Evolutionary conservation across 129 eudicot genomes (phyloP).

Genomic region (Flaveria brownii): DNA sequence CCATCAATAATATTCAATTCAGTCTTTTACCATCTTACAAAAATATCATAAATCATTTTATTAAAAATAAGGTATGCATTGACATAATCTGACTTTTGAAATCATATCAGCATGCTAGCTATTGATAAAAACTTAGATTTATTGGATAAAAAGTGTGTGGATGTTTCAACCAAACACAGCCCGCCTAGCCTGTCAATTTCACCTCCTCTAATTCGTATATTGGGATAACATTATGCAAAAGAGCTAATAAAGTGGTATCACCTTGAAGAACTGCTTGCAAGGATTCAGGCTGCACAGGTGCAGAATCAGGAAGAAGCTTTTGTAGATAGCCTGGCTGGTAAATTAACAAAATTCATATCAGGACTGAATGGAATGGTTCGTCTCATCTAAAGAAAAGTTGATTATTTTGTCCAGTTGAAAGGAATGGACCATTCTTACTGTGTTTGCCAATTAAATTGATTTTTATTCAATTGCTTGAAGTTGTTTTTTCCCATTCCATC

Average conservation of each 20-base stretch:
- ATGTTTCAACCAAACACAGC: background rate
- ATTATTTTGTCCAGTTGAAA: background rate
- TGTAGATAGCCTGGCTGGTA: constrained; percentile 92
- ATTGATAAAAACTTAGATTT: background rate
- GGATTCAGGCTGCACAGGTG: constrained; percentile 80
- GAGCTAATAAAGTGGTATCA: constrained; percentile 27
- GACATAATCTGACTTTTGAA: background rate
- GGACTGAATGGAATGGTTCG: background rate
- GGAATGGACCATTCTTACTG: background rate
- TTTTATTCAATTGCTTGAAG: too few species aligned
- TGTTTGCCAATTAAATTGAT: too few species aligned
- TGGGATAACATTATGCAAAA: background rate
- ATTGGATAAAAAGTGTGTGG: background rate
- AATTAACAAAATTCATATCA: background rate
- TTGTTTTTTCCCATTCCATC: too few species aligned
- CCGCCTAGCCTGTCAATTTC: background rate
- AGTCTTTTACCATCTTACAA: background rate
- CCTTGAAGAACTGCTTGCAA: constrained; percentile 86
- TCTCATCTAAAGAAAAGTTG: background rate
- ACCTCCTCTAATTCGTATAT: background rate
- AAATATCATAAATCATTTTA: background rate
- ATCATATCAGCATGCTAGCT: background rate
- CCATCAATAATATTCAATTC: too few species aligned
- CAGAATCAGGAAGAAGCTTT: constrained; percentile 79
- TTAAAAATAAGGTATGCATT: background rate